These are phyloP conservation scores for Magnolia kwangsiensis DNA, from an alignment of 164 flowering plant genomes.

Conservation along the genomic window DNA sequence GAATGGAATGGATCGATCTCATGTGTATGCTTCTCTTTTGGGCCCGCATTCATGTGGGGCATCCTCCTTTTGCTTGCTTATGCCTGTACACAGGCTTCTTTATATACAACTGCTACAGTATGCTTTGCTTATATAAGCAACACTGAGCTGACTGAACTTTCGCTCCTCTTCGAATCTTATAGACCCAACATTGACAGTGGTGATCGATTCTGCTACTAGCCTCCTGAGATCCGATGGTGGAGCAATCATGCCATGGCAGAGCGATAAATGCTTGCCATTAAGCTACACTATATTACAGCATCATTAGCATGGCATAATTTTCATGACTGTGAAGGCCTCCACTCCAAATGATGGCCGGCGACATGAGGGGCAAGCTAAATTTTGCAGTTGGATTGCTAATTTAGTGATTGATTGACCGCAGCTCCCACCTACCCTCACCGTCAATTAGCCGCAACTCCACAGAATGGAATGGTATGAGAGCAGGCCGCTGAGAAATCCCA, in stretches of 20 bases:
- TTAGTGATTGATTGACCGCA: constrained; percentile 60
- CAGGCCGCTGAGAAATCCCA: constrained; percentile 70
- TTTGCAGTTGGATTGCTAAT: neutral
- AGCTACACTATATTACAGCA: neutral
- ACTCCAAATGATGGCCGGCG: neutral
- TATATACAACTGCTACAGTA: neutral
- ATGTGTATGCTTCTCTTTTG: neutral
- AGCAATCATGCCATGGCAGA: neutral
- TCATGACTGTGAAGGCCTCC: neutral
- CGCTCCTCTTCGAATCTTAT: neutral
- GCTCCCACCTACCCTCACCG: constrained; percentile 98
- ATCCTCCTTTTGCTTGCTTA: neutral
- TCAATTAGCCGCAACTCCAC: constrained; percentile 82
- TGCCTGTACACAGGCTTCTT: neutral
- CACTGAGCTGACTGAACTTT: neutral
- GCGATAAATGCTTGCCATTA: neutral
- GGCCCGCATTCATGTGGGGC: neutral
- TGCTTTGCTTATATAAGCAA: neutral
- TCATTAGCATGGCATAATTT: neutral
- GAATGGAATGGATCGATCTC: neutral
- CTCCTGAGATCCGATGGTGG: neutral
- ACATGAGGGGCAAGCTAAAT: neutral
- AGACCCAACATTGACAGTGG: neutral
- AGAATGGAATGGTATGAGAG: constrained; percentile 87
- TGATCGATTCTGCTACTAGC: neutral